These are phyloP conservation scores for Fraxinus greggii DNA, from an alignment of 305 asterid genomes.

Conservation along the genomic window DNA sequence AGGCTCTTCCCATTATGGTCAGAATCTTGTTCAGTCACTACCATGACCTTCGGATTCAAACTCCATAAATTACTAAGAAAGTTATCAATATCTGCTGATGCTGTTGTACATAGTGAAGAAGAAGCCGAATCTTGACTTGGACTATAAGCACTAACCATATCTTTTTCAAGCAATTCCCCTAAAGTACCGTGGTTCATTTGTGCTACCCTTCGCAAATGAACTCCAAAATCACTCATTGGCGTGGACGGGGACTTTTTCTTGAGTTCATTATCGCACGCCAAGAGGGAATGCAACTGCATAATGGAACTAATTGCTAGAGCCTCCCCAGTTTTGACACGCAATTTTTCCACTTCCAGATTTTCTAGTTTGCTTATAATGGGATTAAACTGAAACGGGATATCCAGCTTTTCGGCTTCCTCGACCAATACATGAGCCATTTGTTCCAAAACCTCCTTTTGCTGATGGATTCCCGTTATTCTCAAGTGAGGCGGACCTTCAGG, in stretches of 20 bases:
- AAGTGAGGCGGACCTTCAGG: constrained; percentile 96
- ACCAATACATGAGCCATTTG: constrained; percentile 69
- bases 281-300: constrained; percentile 65
- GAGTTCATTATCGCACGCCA: constrained; percentile 44
- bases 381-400: constrained; percentile 83
- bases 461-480: constrained; percentile 79
- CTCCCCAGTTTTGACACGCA: constrained; percentile 90
- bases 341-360: constrained; percentile 57
- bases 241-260: constrained; percentile 41
- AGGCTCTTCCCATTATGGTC: constrained; percentile 67
- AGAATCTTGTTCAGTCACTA: constrained; percentile 83
- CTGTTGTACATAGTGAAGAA: constrained; percentile 44
- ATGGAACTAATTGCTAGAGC: constrained; percentile 77
- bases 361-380: constrained; percentile 64
- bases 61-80: constrained; percentile 66
- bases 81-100: constrained; percentile 40
- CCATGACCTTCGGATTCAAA: constrained; percentile 75
- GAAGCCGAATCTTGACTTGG: constrained; percentile 63
- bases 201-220: constrained; percentile 47
- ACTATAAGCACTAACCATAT: constrained; percentile 45
- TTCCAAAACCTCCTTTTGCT: constrained; percentile 59
- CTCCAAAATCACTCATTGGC: constrained; percentile 35
- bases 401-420: constrained; percentile 80
- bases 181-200: constrained; percentile 43
- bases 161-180: constrained; percentile 69